A percentile compares a stretch with the other conserved stretches of the same genome.
phyloP scores from a whole-genome alignment of 2,329 filamentous ascomycete species.

The Albifimbria verrucaria region DNA sequence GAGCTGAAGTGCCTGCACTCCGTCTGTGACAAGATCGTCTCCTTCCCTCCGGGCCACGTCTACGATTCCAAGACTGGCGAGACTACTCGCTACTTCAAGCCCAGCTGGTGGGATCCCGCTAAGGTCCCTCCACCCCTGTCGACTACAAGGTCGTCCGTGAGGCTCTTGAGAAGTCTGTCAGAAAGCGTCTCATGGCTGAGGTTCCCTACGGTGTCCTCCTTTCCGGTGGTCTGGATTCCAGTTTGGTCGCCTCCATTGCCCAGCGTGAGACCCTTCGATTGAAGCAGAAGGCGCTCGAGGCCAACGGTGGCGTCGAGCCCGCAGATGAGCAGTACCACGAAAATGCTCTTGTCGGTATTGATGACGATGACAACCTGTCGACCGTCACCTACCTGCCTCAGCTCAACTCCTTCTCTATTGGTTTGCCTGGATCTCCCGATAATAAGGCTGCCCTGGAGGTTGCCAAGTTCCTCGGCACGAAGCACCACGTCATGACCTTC shows the following conservation, averaged over 20 bases:
- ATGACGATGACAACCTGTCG: constrained; percentile 84
- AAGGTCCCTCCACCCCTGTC: constrained; percentile 72
- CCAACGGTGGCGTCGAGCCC: constrained; percentile 41
- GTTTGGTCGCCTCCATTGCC: constrained; percentile 89
- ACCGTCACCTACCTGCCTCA: constrained; percentile 90
- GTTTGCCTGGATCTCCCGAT: constrained; percentile 88
- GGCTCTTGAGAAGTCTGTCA: constrained; percentile 83
- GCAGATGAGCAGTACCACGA: constrained; percentile 55
- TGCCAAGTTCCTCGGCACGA: constrained; percentile 93
- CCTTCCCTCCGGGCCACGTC: constrained; percentile 92
- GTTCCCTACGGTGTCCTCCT: constrained; percentile 95
- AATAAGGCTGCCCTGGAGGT: constrained; percentile 89
- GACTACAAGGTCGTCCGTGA: constrained; percentile 80
- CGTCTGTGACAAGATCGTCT: constrained; percentile 91
- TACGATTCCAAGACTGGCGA: constrained; percentile 91
- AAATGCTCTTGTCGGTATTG: constrained; percentile 85
- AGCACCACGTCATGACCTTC: constrained; percentile 98
- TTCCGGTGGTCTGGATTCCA: constrained; percentile 94
- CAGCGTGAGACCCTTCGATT: constrained; percentile 85
- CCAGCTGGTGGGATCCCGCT: constrained; percentile 84
- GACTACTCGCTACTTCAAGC: constrained; percentile 85
- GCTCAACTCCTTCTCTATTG: constrained; percentile 98
- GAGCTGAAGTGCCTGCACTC: constrained; percentile 91
- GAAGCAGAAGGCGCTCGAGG: constrained; percentile 59
- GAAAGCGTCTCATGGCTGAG: constrained; percentile 97